phyloP scores from a whole-genome alignment of 1,139 yeast species.

The Kluyveromyces sp. region DNA sequence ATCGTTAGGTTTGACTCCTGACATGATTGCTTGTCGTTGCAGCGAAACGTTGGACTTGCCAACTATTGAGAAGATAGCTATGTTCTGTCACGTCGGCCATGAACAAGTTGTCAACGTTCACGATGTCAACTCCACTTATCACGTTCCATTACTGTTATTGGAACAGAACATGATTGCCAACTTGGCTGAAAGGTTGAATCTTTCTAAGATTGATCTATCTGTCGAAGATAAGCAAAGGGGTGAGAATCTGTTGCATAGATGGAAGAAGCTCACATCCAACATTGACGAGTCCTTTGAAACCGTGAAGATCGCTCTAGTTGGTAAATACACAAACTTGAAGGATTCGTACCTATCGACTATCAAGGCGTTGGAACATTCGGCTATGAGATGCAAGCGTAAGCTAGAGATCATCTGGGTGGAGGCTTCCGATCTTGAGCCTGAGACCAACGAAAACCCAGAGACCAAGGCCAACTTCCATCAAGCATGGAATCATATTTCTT shows the following conservation, averaged over 20 bases:
- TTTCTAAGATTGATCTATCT: slow-evolving; percentile 46
- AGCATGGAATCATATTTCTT: slow-evolving; percentile 92
- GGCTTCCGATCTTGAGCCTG: slow-evolving; percentile 80
- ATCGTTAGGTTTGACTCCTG: slow-evolving; percentile 90
- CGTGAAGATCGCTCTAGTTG: slow-evolving; percentile 92
- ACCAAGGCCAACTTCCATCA: slow-evolving; percentile 79
- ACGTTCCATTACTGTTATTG: slow-evolving; percentile 84
- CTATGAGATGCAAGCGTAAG: slow-evolving; percentile 81
- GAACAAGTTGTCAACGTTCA: slow-evolving; percentile 96
- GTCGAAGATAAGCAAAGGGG: slow-evolving; percentile 59
- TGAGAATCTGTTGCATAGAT: slow-evolving; percentile 57
- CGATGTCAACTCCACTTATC: slow-evolving; percentile 95
- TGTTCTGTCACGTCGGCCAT: slow-evolving; percentile 98
- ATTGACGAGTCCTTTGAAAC: slow-evolving; percentile 79
- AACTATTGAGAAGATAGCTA: slow-evolving; percentile 89
- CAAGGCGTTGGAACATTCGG: slow-evolving; percentile 90
- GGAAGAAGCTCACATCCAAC: slow-evolving; percentile 72
- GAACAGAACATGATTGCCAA: slow-evolving; percentile 81
- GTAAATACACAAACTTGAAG: slow-evolving; percentile 91
- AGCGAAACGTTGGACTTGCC: slow-evolving; percentile 71
- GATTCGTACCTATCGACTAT: slow-evolving; percentile 94
- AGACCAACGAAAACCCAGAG: slow-evolving; percentile 40
- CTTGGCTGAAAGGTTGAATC: slow-evolving; percentile 59
- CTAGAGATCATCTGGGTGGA: slow-evolving; percentile 94
- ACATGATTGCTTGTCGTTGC: slow-evolving; percentile 97